phyloP scores from a whole-genome alignment of 2,329 filamentous ascomycete genomes.

The Talaromyces sp. region DNA sequence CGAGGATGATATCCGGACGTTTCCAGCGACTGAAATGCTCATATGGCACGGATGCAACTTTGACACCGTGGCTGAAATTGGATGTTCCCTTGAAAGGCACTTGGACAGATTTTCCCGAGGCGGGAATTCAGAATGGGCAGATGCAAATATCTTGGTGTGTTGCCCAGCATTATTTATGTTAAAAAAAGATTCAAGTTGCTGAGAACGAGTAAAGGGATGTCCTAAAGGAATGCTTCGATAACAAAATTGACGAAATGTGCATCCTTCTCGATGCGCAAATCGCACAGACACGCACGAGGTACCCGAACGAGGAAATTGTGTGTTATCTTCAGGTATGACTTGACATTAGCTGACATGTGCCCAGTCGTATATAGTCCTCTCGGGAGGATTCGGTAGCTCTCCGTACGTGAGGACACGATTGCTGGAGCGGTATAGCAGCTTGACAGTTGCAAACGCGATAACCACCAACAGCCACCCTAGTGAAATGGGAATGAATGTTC shows the following conservation, averaged over 20 bases:
- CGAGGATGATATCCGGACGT: constrained; percentile 25
- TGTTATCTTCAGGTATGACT: neutral
- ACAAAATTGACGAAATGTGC: constrained; percentile 24
- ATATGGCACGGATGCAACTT: constrained; percentile 21
- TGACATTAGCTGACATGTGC: neutral
- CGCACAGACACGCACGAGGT: constrained; percentile 16
- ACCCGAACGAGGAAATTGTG: constrained; percentile 23
- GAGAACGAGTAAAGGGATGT: neutral
- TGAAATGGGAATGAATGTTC: constrained; percentile 18
- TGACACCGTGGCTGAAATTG: constrained; percentile 21
- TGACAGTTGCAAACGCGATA: neutral
- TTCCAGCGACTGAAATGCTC: constrained; percentile 29
- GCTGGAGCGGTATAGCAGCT: constrained; percentile 16
- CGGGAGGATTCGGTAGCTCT: constrained; percentile 29
- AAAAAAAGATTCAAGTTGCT: neutral
- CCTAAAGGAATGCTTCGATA: constrained; percentile 17
- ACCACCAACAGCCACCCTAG: neutral
- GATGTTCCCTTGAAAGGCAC: constrained; percentile 21
- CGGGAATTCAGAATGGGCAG: constrained; percentile 22
- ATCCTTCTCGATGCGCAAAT: constrained; percentile 21
- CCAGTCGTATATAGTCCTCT: constrained; percentile 25
- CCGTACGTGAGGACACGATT: constrained; percentile 23
- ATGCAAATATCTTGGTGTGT: constrained; percentile 26
- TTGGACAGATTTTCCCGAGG: constrained; percentile 17
- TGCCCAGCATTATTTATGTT: neutral